Evolutionary conservation across 2,329 filamentous ascomycete species (phyloP).

Genomic region (Celoporthe dispersa): DNA sequence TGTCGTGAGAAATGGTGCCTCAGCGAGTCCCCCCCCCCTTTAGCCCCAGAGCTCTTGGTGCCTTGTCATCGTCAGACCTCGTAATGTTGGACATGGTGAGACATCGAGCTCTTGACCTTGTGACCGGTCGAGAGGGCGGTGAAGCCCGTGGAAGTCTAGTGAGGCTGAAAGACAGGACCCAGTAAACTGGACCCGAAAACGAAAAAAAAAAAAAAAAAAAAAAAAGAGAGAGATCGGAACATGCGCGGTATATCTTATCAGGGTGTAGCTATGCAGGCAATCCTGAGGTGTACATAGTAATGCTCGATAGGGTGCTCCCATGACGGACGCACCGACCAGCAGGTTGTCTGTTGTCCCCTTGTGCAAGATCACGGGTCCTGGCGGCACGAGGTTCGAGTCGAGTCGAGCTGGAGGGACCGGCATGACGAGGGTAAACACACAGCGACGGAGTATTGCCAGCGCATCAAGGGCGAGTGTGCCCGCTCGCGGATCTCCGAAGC

Average conservation of each 20-base stretch:
- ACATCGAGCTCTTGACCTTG: constrained; percentile 16
- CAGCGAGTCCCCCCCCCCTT: neutral
- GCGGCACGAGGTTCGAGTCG: neutral
- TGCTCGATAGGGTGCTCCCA: neutral
- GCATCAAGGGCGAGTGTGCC: constrained; percentile 16
- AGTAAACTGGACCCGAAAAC: constrained; percentile 6
- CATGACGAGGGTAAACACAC: neutral
- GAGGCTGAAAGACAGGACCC: constrained; percentile 26
- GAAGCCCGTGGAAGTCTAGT: constrained; percentile 19
- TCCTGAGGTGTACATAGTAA: neutral
- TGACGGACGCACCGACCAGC: neutral
- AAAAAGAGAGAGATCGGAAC: neutral
- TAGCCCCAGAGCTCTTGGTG: neutral
- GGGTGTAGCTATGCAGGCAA: neutral
- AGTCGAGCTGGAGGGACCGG: constrained; percentile 6
- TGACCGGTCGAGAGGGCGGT: constrained; percentile 25
- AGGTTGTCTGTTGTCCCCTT: neutral
- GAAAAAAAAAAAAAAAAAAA: neutral
- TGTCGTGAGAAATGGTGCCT: constrained; percentile 5
- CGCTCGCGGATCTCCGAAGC: constrained; percentile 11
- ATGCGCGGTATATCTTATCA: constrained; percentile 1
- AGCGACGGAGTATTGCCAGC: constrained; percentile 4
- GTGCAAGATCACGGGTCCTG: neutral
- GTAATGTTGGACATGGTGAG: constrained; percentile 27
- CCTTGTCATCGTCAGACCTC: constrained; percentile 18